These are phyloP conservation scores for Populus hybrid DNA, from an alignment of 441 rosid genomes.

Conservation along the genomic window DNA sequence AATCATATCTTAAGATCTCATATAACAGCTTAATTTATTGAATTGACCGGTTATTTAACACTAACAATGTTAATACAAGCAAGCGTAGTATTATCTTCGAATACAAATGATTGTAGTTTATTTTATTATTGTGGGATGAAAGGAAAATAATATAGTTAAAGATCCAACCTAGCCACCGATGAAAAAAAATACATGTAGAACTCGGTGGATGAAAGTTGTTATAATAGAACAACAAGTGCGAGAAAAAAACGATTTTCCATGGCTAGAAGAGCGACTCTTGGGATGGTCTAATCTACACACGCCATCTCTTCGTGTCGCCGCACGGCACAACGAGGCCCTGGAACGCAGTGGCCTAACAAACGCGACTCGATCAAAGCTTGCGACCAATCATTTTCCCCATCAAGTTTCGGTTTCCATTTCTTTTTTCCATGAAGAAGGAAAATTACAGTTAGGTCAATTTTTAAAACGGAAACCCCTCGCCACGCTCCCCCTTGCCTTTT, in stretches of 20 bases:
- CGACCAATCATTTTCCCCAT: background rate
- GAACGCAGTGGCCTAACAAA: too few species aligned
- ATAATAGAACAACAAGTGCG: background rate
- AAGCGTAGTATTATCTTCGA: too few species aligned
- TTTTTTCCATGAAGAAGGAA: background rate
- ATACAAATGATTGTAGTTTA: background rate
- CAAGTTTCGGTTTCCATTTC: too few species aligned
- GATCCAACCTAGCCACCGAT: too few species aligned
- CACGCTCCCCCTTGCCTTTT: background rate
- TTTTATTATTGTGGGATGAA: too few species aligned
- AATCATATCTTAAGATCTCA: too few species aligned
- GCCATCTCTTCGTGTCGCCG: background rate
- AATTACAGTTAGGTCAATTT: background rate
- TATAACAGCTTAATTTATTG: too few species aligned
- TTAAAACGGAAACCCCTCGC: background rate
- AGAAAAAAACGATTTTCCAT: background rate
- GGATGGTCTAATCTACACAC: background rate
- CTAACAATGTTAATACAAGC: too few species aligned
- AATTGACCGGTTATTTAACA: rapidly evolving
- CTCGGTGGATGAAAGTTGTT: too few species aligned
- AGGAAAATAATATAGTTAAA: too few species aligned
- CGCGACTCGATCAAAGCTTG: background rate
- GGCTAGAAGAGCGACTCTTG: background rate
- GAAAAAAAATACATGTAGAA: too few species aligned
- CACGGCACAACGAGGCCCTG: background rate